Conservation (phyloP, 2,329 filamentous ascomycete species). For the Cytospora piceicola region DNA sequence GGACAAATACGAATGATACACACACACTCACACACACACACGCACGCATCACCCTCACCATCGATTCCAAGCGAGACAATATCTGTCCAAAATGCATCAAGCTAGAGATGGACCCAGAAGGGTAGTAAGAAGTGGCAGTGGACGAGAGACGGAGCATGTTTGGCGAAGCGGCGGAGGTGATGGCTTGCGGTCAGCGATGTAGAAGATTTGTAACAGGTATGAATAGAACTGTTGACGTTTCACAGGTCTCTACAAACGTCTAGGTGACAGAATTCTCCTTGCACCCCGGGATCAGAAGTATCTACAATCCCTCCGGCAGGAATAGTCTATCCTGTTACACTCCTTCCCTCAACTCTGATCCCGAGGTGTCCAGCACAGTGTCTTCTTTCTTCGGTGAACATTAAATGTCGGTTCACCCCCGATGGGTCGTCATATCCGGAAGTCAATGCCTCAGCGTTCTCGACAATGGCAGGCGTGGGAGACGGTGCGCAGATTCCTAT, state of each 20-base stretch:
- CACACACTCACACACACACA: constrained; percentile 3
- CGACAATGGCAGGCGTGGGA: not conserved
- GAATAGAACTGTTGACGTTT: constrained; percentile 30
- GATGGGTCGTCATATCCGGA: constrained; percentile 21
- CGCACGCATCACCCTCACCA: constrained; percentile 1
- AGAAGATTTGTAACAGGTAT: constrained; percentile 24
- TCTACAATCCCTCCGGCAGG: not conserved
- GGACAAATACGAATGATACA: constrained; percentile 1
- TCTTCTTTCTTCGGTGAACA: not conserved
- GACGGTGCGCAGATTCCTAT: not conserved
- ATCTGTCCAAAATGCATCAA: constrained; percentile 27
- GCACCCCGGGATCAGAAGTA: not conserved
- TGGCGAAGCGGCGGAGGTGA: not conserved
- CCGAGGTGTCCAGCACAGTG: not conserved
- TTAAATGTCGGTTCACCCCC: constrained; percentile 10
- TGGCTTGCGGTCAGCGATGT: constrained; percentile 13
- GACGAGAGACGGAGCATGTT: not conserved
- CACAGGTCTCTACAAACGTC: not conserved
- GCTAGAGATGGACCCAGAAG: constrained; percentile 2
- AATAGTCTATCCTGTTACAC: not conserved
- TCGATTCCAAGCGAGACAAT: constrained; percentile 1
- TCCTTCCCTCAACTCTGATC: not conserved
- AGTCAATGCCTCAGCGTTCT: not conserved
- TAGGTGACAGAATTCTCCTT: not conserved
- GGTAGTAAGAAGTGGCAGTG: not conserved